Base-by-base conservation (phyloP, 2,329 filamentous ascomycete genomes). In the Aspergillus fumigatiaffinis region DNA sequence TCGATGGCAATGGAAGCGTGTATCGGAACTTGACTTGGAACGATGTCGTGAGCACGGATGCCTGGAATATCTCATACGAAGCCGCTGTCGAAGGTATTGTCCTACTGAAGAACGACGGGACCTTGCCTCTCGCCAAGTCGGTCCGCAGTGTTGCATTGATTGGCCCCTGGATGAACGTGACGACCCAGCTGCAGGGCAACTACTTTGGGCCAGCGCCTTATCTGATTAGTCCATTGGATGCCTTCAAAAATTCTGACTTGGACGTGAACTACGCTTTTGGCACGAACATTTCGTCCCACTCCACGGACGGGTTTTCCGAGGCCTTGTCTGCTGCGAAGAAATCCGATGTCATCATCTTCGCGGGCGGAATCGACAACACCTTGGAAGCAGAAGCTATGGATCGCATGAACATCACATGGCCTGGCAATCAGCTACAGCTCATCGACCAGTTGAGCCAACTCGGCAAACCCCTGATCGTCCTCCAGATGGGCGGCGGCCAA, bases 151-250 rank as follows among this genome's bases (percentile, higher is more conserved):
- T 87, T 3, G 84, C 82, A 0, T 71, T 87, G 47, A 73, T 87
- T 28, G 85, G 84, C 0, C 79, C 78, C 50, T 87, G 83, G 78
- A 83, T 81, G 2, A 84, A 84, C 52, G 81, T 81, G 6, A 83
- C 82, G 0, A 74, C 71, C 4, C 78, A 85, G 58, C 78, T 87
- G 73, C 82, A 82, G 52, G 85, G 84, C 0, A 84, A 84, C 63
- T 87, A 88, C 70, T 76, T 67, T 56, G 84, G 85, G 28, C 70
- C 76, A 2, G 77, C 85, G 0, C 82, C 83, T 0, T 87, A 82
- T 68, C 72, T 83, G 3, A 79, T 77, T 60, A 80, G 77, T 3
- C 84, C 84, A 0, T 72, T 84, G 0, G 78, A 77, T 29, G 83
- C 84, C 10, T 78, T 83, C 8, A 66, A 80, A 41, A 68, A 77